Conservation (phyloP, 1,284 basidiomycete species). For the Tranzscheliella williamsii region DNA sequence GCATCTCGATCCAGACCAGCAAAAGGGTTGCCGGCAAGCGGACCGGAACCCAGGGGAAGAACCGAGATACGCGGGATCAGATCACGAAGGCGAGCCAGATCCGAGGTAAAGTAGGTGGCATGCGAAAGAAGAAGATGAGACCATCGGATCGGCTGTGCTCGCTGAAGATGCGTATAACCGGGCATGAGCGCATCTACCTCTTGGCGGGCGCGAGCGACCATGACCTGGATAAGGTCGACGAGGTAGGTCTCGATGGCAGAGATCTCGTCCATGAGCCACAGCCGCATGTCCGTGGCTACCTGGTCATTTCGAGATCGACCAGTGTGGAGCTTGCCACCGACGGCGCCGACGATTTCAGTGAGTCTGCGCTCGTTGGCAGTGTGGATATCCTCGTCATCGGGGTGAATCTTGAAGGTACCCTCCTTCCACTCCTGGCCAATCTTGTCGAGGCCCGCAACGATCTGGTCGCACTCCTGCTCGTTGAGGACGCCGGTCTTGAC, state of each 20-base stretch:
- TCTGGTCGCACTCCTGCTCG: slow-evolving; percentile 70
- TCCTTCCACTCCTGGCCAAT: slow-evolving; percentile 82
- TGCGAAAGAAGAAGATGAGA: slow-evolving; percentile 94
- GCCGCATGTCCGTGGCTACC: slow-evolving; percentile 94
- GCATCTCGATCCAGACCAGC: slow-evolving; percentile 55
- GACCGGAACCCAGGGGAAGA: slow-evolving; percentile 88
- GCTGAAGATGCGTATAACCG: slow-evolving; percentile 82
- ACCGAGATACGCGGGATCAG: slow-evolving; percentile 76
- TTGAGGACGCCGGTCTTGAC: slow-evolving; percentile 78
- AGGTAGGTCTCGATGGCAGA: slow-evolving; percentile 73
- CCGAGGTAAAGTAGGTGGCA: slow-evolving; percentile 84
- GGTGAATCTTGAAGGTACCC: slow-evolving; percentile 55
- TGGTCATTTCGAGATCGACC: slow-evolving; percentile 96
- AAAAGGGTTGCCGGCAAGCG: slow-evolving; percentile 95
- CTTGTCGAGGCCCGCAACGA: slow-evolving; percentile 74
- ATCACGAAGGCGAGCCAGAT: slow-evolving; percentile 83
- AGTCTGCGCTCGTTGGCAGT: slow-evolving; percentile 97
- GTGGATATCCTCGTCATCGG: slow-evolving; percentile 96
- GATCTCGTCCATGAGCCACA: slow-evolving; percentile 88
- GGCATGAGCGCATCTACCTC: slow-evolving; percentile 90
- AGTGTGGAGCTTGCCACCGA: slow-evolving; percentile 70
- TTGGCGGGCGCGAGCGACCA: slow-evolving; percentile 85
- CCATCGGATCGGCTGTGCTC: slow-evolving; percentile 97
- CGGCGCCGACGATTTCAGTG: slow-evolving; percentile 81
- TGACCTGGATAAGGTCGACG: slow-evolving; percentile 78